Percentiles rank a stretch among this genome's conserved stretches.
Evolutionary conservation across 164 flowering plant species (phyloP).

Genomic region (Pachysandra terminalis): DNA sequence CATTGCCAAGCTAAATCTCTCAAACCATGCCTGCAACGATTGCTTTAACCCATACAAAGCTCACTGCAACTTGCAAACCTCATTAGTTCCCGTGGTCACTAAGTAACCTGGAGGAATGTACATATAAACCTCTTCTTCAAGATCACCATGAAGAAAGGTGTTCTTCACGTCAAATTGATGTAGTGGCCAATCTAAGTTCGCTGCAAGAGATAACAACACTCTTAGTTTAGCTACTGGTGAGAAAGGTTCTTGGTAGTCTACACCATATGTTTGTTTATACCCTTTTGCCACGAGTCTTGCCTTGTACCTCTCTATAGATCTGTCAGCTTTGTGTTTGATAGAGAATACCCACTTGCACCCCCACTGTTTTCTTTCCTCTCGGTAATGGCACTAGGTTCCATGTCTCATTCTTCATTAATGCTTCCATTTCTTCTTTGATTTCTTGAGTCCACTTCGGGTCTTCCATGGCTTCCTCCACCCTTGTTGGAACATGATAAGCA

Average conservation of each 20-base stretch:
- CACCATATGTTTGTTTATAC: slow-evolving; percentile 5
- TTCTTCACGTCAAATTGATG: slow-evolving; percentile 1
- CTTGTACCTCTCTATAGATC: slow-evolving; percentile 4
- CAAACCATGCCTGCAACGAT: neutral
- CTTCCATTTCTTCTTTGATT: slow-evolving; percentile 10
- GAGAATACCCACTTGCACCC: slow-evolving; percentile 9
- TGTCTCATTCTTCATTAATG: neutral
- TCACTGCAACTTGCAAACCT: slow-evolving; percentile 3
- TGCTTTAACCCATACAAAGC: neutral
- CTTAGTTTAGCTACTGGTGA: slow-evolving; percentile 3
- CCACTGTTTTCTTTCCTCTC: slow-evolving; percentile 6
- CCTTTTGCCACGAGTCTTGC: slow-evolving; percentile 13
- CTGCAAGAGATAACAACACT: neutral
- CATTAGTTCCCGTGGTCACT: slow-evolving; percentile 1
- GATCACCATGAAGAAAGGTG: neutral
- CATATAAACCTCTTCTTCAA: slow-evolving; percentile 2
- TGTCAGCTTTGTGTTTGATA: slow-evolving; percentile 9
- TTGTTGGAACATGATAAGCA: slow-evolving; percentile 9
- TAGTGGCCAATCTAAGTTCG: slow-evolving; percentile 3
- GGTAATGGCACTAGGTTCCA: slow-evolving; percentile 6
- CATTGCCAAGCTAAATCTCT: neutral
- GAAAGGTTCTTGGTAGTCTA: slow-evolving; percentile 5
- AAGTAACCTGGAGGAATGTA: slow-evolving; percentile 5
- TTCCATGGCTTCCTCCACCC: slow-evolving; percentile 9
- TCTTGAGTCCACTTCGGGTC: slow-evolving; percentile 14